phyloP scores from a whole-genome alignment of 305 asterid species.

The Vinca major region DNA sequence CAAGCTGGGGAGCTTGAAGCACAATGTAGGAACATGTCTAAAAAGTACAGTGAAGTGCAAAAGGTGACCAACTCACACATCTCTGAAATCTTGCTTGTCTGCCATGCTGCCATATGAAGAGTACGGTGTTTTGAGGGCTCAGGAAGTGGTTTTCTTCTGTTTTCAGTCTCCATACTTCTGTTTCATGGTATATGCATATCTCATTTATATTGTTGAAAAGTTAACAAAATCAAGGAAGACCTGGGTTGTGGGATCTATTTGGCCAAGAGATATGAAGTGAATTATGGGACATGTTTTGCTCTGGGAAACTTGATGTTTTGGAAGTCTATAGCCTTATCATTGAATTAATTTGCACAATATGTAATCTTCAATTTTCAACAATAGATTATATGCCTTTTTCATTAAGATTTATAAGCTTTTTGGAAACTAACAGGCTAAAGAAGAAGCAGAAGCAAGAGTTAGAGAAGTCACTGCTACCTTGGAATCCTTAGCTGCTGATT shows the following conservation, averaged over 20 bases:
- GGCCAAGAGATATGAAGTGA: background rate
- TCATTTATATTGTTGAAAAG: too few species aligned
- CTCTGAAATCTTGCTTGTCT: background rate
- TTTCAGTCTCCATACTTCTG: background rate
- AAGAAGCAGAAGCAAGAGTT: slow-evolving; percentile 55
- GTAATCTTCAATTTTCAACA: background rate
- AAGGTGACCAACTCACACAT: slow-evolving; percentile 37
- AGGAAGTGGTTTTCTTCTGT: background rate
- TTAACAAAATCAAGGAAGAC: background rate
- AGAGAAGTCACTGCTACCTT: slow-evolving; percentile 33
- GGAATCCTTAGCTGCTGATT: slow-evolving; percentile 56
- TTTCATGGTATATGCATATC: too few species aligned
- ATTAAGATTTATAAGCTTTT: background rate
- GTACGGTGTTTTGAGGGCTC: background rate
- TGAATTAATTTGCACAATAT: background rate
- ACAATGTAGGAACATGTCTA: slow-evolving; percentile 65
- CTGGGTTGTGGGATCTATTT: background rate
- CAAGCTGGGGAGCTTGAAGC: slow-evolving; percentile 90
- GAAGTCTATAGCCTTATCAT: slow-evolving; percentile 1
- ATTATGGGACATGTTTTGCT: background rate
- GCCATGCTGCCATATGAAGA: background rate
- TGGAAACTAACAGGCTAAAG: slow-evolving; percentile 64
- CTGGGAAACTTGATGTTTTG: background rate
- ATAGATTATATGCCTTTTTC: background rate
- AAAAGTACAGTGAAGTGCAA: slow-evolving; percentile 53